A percentile compares a stretch with the other conserved stretches of the same genome.
Evolutionary conservation across 306 rosid genomes (phyloP).

Genomic region (Hippophae gyantsensis): DNA sequence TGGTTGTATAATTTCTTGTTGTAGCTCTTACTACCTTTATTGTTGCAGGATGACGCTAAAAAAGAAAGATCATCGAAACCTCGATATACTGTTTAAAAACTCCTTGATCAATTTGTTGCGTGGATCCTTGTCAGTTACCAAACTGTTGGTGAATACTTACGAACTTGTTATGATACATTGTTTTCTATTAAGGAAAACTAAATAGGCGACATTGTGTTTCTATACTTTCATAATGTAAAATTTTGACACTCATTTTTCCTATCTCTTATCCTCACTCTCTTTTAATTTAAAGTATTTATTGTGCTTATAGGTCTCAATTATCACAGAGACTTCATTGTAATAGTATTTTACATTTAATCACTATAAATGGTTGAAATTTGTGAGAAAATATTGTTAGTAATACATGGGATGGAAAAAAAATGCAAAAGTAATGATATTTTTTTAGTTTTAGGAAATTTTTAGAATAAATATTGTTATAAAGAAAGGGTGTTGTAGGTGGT

Average conservation of each 20-base stretch:
- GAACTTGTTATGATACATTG: not conserved
- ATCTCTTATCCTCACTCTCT: no score
- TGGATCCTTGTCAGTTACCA: slow-evolving; percentile 12
- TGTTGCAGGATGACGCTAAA: slow-evolving; percentile 72
- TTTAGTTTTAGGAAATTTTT: no score
- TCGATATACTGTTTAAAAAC: slow-evolving; percentile 56
- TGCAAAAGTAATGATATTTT: no score
- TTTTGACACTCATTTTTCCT: not conserved
- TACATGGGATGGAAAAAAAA: no score
- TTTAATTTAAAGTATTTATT: no score
- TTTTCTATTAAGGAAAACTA: slow-evolving; percentile 10
- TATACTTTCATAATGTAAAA: slow-evolving; percentile 4
- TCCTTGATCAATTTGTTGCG: slow-evolving; percentile 11
- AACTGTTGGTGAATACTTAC: not conserved
- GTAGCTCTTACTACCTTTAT: slow-evolving; percentile 21
- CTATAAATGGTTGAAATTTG: no score
- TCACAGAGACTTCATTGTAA: no score
- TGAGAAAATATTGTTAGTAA: no score
- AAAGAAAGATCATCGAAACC: slow-evolving; percentile 52
- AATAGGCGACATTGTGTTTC: slow-evolving; percentile 6
- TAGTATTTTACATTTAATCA: no score
- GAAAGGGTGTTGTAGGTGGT: no score
- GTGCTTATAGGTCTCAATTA: no score
- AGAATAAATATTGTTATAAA: no score
- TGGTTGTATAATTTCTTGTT: not conserved